Conservation (phyloP, 192 early-diverging fungal species). For the Spinellus fusiger region DNA sequence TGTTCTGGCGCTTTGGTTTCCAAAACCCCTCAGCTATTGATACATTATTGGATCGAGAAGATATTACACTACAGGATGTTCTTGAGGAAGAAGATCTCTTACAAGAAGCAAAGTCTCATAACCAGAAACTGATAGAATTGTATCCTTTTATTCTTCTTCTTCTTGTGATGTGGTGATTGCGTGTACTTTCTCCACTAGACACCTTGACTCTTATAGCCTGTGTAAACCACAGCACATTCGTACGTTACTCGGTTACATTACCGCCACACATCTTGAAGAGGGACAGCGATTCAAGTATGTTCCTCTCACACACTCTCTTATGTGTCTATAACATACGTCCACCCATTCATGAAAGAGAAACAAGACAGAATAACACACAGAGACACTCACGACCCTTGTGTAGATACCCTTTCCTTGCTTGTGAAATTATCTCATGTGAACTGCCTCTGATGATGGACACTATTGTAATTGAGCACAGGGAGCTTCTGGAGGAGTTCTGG, state of each 20-base stretch:
- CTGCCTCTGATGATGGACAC: slow-evolving; percentile 12
- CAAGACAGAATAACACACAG: no score
- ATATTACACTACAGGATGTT: slow-evolving; percentile 83
- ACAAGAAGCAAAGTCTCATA: slow-evolving; percentile 93
- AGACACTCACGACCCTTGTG: no score
- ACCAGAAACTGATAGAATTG: slow-evolving; percentile 85
- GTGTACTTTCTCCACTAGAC: neutral
- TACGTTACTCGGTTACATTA: slow-evolving; percentile 81
- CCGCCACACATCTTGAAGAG: slow-evolving; percentile 79
- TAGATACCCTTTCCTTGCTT: slow-evolving; percentile 11
- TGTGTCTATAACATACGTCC: no score
- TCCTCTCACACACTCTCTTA: neutral
- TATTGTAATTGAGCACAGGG: slow-evolving; percentile 9
- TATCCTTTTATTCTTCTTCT: slow-evolving; percentile 29
- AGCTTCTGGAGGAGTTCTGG: slow-evolving; percentile 6
- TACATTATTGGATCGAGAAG: slow-evolving; percentile 85
- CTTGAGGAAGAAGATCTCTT: slow-evolving; percentile 89
- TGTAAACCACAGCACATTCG: slow-evolving; percentile 67
- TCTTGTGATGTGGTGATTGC: neutral
- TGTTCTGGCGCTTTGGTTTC: slow-evolving; percentile 95
- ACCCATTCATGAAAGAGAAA: no score
- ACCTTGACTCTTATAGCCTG: slow-evolving; percentile 43
- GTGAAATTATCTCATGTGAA: slow-evolving; percentile 14
- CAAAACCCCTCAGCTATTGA: slow-evolving; percentile 87
- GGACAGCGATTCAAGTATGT: slow-evolving; percentile 71